Conservation (phyloP, 768 basidiomycete genomes). For the Podaxis sp. region DNA sequence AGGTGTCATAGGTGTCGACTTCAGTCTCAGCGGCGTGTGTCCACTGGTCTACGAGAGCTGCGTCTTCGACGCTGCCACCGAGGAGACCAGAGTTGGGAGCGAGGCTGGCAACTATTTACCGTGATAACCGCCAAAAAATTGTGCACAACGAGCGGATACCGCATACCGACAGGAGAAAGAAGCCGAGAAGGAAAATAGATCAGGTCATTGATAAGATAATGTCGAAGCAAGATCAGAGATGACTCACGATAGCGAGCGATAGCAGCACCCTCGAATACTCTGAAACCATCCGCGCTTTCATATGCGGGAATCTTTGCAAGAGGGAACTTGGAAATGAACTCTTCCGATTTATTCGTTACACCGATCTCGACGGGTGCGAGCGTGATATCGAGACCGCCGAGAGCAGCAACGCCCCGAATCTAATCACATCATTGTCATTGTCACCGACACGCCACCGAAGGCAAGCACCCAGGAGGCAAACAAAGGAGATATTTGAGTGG, state of each 20-base stretch:
- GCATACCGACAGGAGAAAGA: no score
- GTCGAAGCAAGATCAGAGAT: slow-evolving; percentile 20
- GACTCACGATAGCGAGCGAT: slow-evolving; percentile 90
- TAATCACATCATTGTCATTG: slow-evolving; percentile 19
- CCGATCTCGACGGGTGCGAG: slow-evolving; percentile 56
- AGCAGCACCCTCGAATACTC: slow-evolving; percentile 71
- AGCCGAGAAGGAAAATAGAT: slow-evolving; percentile 30
- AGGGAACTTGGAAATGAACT: slow-evolving; percentile 73
- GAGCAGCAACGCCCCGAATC: slow-evolving; percentile 58
- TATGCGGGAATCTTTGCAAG: slow-evolving; percentile 84
- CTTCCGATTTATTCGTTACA: slow-evolving; percentile 68
- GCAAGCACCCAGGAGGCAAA: no score
- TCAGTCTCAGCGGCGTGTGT: slow-evolving; percentile 70
- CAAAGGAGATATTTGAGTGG: background rate
- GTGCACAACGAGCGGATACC: slow-evolving; percentile 9
- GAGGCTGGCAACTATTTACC: slow-evolving; percentile 62
- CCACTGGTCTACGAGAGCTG: slow-evolving; percentile 87
- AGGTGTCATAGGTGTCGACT: slow-evolving; percentile 38
- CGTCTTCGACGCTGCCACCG: slow-evolving; percentile 60
- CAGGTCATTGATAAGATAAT: slow-evolving; percentile 34
- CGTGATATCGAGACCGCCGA: slow-evolving; percentile 57
- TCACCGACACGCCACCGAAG: background rate
- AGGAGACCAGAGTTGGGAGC: slow-evolving; percentile 80
- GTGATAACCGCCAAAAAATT: background rate
- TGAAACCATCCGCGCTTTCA: slow-evolving; percentile 75